phyloP scores from a whole-genome alignment of 352 stramenopile species.

The Pythium brachiatum region DNA sequence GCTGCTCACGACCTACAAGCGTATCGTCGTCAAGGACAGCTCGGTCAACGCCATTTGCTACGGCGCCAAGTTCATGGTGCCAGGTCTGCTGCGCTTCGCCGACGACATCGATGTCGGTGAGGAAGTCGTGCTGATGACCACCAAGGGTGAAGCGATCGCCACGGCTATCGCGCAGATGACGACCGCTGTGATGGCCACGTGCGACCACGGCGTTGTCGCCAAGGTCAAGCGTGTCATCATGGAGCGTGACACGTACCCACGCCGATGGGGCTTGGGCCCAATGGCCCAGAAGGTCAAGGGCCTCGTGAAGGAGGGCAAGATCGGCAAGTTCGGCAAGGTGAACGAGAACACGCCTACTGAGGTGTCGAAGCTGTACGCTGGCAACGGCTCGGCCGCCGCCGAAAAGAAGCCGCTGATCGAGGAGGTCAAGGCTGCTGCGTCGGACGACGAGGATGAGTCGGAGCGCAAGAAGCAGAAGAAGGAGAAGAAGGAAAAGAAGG shows the following conservation, averaged over 20 bases:
- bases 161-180: constrained; percentile 99
- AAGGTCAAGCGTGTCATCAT: constrained; percentile 99
- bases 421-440: constrained; percentile 38
- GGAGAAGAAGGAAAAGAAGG: constrained; percentile 65
- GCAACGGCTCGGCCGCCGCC: constrained; percentile 31
- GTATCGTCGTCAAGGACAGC: constrained; percentile 99
- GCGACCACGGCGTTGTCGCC: constrained; percentile 98
- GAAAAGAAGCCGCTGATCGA: constrained; percentile 59
- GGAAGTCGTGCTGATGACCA: constrained; percentile 99
- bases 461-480: constrained; percentile 57
- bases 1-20: constrained; percentile 98
- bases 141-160: constrained; percentile 99
- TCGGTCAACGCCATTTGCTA: constrained; percentile 99
- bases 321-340: constrained; percentile 89
- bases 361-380: constrained; percentile 71
- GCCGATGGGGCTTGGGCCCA: constrained; percentile 98
- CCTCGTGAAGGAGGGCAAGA: constrained; percentile 94
- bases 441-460: constrained; percentile 39
- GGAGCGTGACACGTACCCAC: constrained; percentile 99
- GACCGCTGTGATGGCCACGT: constrained; percentile 99
- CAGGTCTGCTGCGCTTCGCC: constrained; percentile 97
- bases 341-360: constrained; percentile 84
- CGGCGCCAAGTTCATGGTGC: constrained; percentile 99
- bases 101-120: constrained; percentile 99
- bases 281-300: constrained; percentile 99